phyloP scores from a whole-genome alignment of 2,329 filamentous ascomycete species.

The Ascochyta fabae region DNA sequence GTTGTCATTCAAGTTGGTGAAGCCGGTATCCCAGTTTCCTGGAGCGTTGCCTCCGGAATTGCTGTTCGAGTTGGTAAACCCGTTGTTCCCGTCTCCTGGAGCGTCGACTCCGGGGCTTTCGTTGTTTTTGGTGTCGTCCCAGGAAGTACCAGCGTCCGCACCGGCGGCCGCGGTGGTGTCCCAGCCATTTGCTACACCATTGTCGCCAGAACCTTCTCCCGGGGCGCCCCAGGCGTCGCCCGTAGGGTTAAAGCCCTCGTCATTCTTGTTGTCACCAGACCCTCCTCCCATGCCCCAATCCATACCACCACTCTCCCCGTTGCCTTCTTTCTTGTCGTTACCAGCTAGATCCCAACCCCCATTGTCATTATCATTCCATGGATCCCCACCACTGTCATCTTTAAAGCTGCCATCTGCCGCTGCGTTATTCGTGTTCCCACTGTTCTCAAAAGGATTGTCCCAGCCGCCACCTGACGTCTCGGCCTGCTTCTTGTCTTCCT shows the following conservation, averaged over 20 bases:
- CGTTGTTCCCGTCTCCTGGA: not conserved
- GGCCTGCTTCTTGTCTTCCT: constrained; percentile 13
- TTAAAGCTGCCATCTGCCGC: not conserved
- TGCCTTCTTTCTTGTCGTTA: not conserved
- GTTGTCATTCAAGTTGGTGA: too few species aligned
- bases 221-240: not conserved
- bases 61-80: not conserved
- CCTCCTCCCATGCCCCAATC: too few species aligned
- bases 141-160: not conserved
- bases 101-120: not conserved
- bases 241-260: not conserved
- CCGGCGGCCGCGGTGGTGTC: not conserved
- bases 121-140: too few species aligned
- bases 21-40: not conserved
- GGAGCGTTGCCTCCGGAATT: not conserved
- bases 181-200: not conserved
- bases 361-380: not conserved
- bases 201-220: not conserved
- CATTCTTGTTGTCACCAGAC: not conserved
- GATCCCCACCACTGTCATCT: not conserved
- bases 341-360: not conserved
- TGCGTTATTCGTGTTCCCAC: too few species aligned
- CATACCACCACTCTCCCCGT: not conserved
- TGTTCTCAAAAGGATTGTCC: not conserved
- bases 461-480: not conserved